Evolutionary conservation across 225 moss, liverwort and hornwort species (phyloP), one percentile per base, ranked within the genome.

Genomic region (Bryoerythrophyllum caledonicum): DNA sequence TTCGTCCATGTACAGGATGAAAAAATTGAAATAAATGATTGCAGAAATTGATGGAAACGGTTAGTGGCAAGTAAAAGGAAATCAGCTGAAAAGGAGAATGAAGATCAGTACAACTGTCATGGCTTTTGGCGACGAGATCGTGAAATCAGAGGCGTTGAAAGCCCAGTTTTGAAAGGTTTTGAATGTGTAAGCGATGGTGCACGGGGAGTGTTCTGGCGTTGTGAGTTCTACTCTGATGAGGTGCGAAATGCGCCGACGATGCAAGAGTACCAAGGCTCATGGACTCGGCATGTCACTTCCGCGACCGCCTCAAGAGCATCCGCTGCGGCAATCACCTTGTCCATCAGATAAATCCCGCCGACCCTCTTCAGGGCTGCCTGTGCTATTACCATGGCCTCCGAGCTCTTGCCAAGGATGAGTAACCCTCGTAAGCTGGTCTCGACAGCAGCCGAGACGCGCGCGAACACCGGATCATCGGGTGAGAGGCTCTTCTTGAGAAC

Each of bases 201-300:
- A 51, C 44, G 38, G 15, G 37, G 71, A 72, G 30, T 28, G 44
- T 60, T 60, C 44, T n/a, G 59, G 44, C 5, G 41, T 60, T 54
- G 48, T 49, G 19, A 49, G 48, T 49, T 49, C 40, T 74, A 84
- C 65, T 79, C 71, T 25, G 71, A 32, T 25, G 71, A 32, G 3
- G 55, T 55, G 43, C 52, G 37, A 48, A 67, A 55, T 63, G 67
- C 74, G 32, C 63, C 32, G 10, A 68, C 64, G 64, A 93, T 86
- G 82, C 84, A 83, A 54, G 93, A 86, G 68, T 99, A 95, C 99
- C 99, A 99, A 6, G 91, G 95, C 72, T 93, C 91, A 68, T 99
- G 99, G 43, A 99, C 86, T 70, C 83, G 81, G 83, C 90, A 80
- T 4, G 99, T 92, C 55, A 99, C 85, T 17, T 82, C 81, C 10